Conservation (phyloP, 306 rosid genomes). For the Vachellia collinsii region DNA sequence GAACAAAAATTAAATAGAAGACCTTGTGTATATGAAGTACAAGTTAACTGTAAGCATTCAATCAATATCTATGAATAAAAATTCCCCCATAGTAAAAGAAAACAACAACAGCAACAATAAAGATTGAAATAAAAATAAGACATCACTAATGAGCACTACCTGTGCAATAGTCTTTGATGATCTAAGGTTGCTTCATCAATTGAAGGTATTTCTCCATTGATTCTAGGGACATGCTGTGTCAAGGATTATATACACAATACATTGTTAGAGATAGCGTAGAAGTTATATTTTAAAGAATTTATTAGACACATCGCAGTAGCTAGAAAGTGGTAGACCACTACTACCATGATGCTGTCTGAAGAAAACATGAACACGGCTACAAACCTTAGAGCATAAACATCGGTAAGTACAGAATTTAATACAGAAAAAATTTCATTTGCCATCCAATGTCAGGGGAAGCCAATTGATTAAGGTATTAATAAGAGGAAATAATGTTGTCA, state of each 20-base stretch:
- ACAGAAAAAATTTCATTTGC: not conserved
- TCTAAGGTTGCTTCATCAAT: conserved; percentile 19
- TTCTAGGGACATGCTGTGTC: conserved; percentile 15
- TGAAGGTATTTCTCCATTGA: conserved; percentile 23
- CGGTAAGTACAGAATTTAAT: not conserved
- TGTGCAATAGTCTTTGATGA: conserved; percentile 16
- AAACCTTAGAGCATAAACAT: not conserved
- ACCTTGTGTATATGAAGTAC: not conserved
- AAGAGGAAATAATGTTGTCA: not conserved
- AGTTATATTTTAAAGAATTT: not conserved
- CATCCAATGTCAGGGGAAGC: not conserved
- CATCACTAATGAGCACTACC: not conserved
- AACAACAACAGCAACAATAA: not conserved
- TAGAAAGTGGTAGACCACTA: not conserved
- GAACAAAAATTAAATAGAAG: not conserved
- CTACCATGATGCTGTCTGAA: not conserved
- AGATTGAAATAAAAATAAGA: not conserved
- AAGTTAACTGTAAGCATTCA: not conserved
- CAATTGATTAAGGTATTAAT: not conserved
- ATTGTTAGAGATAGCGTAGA: not conserved
- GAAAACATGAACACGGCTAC: not conserved
- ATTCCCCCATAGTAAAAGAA: not conserved
- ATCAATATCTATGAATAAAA: not conserved
- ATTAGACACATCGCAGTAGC: not conserved
- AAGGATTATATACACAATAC: not conserved